Base-by-base conservation (phyloP, 1,284 basidiomycete species). In the Pascua guehoae region DNA sequence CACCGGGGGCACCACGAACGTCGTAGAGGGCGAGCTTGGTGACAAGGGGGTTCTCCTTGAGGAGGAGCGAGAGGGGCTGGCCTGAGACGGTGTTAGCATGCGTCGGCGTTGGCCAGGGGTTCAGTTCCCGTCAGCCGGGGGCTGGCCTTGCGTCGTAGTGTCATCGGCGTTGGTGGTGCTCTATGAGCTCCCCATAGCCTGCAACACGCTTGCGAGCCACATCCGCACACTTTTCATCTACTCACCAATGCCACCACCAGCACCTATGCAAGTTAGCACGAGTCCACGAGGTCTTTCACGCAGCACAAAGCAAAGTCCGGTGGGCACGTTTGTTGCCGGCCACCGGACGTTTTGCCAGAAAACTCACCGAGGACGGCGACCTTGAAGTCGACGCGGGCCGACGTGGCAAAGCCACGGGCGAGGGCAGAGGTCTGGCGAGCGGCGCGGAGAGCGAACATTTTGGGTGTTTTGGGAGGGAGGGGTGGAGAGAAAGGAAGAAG, bases 1-100 rank as follows among this genome's bases (percentile, higher is more conserved):
- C 94, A 79, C 96, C 95, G 47, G 93, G 92, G 14, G 94, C 90
- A 78, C 91, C 90, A 76, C 91, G 88, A 79, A 98, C 94, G 90
- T 98, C 96, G 79, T 85, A 98, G 63, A 98, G 86, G 53, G 86
- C 82, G 60, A 98, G 86, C 84, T 87, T 83, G 56, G 88, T 89
- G 72, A 98, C 83, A 62, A 85, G 80, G 40, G 88, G 84, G 80
- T 92, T 89, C 62, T 82, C 78, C 83, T 97, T 97, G 76, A 96
- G 84, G 53, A 97, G 82, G 57, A 96, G 85, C 48, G 91, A 87
- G 73, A 97, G 82, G 61, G 92, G 92, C 80, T 96, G 93, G 73
- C 93, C 90, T 51, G 46, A 9, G 24, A 32, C n/a, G 40, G 17
- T 11, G 53, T 62, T 41, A 61, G 60, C 40, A 32, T 32, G 24